Percentiles rank a stretch among this genome's conserved stretches.
These are phyloP conservation scores for Epichloe aotearoae DNA, from an alignment of 2,329 filamentous ascomycete species.

Conservation along the genomic window DNA sequence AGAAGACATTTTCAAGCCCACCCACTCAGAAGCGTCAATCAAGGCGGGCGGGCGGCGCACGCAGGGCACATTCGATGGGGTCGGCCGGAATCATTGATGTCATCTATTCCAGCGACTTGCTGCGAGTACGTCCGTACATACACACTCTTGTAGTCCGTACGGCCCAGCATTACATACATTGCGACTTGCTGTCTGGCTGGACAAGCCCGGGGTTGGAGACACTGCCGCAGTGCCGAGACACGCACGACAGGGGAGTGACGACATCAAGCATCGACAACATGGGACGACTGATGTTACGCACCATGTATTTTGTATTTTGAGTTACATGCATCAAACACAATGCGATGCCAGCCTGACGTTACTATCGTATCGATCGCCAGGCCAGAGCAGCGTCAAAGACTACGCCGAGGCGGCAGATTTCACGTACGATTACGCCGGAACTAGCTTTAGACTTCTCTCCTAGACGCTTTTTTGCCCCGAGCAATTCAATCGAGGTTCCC, in stretches of 20 bases:
- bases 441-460: not conserved
- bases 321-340: not conserved
- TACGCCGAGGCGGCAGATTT: not conserved
- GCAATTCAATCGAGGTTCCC: not conserved
- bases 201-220: constrained; percentile 1
- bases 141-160: too few species aligned
- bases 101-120: too few species aligned
- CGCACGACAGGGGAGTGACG: not conserved
- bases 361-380: not conserved
- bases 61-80: too few species aligned
- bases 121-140: too few species aligned
- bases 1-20: not conserved
- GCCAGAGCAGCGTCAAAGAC: not conserved
- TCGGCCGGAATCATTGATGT: too few species aligned
- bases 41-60: too few species aligned
- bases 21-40: too few species aligned
- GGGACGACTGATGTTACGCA: too few species aligned
- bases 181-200: not conserved
- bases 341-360: not conserved
- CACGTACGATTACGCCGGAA: not conserved
- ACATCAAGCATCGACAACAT: too few species aligned
- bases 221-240: not conserved
- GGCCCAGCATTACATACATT: too few species aligned
- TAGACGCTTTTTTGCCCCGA: not conserved
- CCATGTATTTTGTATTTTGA: too few species aligned